Percentiles rank a stretch among this genome's conserved stretches.
Evolutionary conservation across 2,329 filamentous ascomycete genomes (phyloP).

Genomic region (Thelonectria discophora): DNA sequence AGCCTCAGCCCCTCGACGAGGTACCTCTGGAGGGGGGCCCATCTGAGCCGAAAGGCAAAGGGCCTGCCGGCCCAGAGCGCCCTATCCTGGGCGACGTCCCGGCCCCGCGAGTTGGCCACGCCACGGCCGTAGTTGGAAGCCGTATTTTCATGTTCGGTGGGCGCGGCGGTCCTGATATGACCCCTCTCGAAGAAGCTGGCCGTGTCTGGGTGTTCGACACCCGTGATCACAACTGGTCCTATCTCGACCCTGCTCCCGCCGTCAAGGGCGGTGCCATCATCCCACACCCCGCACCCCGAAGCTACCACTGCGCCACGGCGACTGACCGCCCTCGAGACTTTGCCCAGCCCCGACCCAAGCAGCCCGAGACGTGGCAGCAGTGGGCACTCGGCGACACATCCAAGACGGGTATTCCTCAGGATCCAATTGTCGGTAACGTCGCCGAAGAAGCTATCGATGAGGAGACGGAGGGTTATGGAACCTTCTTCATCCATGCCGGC

Average conservation of each 20-base stretch:
- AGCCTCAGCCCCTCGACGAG: constrained; percentile 52
- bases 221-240: constrained; percentile 69
- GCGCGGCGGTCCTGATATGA: constrained; percentile 73
- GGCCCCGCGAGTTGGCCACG: constrained; percentile 75
- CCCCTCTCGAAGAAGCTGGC: constrained; percentile 77
- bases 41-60: constrained; percentile 53
- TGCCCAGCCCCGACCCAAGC: constrained; percentile 45
- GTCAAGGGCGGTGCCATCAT: constrained; percentile 52
- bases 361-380: constrained; percentile 60
- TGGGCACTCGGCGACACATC: constrained; percentile 65
- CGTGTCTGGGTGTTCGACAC: constrained; percentile 81
- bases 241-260: constrained; percentile 64
- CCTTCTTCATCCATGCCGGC: constrained; percentile 80
- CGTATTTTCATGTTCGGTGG: constrained; percentile 86
- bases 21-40: constrained; percentile 47
- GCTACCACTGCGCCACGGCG: constrained; percentile 72
- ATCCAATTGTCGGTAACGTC: constrained; percentile 65
- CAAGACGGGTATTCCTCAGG: constrained; percentile 66
- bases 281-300: constrained; percentile 69
- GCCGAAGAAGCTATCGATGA: constrained; percentile 67
- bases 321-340: constrained; percentile 66
- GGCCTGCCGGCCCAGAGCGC: constrained; percentile 40
- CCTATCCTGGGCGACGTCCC: constrained; percentile 61
- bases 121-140: constrained; percentile 72
- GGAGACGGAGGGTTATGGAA: constrained; percentile 70